Percentiles rank a stretch among this genome's conserved stretches.
These are phyloP conservation scores for Penicillium bovifimosum DNA, from an alignment of 495 filamentous ascomycete species.

Conservation along the genomic window DNA sequence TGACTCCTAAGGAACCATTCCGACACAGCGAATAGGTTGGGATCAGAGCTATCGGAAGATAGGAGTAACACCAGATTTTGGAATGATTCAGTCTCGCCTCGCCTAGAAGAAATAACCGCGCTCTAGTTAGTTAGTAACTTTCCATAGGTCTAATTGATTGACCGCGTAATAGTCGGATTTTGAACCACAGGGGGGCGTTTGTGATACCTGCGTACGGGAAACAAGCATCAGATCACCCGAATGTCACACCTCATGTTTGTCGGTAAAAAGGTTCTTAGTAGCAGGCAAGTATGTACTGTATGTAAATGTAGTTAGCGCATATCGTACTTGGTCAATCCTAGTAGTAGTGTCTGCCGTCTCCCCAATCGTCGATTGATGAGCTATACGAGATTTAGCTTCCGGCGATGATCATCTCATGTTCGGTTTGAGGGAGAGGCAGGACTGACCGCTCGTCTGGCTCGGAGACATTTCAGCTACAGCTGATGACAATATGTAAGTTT, in stretches of 20 bases:
- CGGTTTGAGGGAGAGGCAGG: background rate
- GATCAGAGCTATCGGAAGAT: constrained; percentile 1
- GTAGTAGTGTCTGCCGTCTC: background rate
- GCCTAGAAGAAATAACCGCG: background rate
- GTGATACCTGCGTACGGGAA: constrained; percentile 7
- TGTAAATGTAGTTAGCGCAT: no score
- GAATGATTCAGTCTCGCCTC: background rate
- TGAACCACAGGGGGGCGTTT: constrained; percentile 8
- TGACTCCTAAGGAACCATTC: background rate
- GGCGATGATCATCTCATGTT: background rate
- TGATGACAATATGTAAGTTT: background rate
- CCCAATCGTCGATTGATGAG: background rate
- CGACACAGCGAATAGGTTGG: background rate
- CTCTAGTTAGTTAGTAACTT: background rate
- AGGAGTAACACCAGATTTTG: background rate
- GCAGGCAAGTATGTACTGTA: background rate
- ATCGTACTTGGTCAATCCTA: background rate
- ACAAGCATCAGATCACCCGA: constrained; percentile 13
- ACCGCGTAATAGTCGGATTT: background rate
- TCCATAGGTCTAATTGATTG: constrained; percentile 1
- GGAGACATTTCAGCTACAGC: constrained; percentile 13
- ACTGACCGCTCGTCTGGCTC: background rate
- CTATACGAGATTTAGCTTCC: background rate
- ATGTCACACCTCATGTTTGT: constrained; percentile 7
- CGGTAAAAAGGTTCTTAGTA: background rate